Evolutionary conservation across 2,329 filamentous ascomycete genomes (phyloP).

Genomic region (Aspergillus transmontanensis): DNA sequence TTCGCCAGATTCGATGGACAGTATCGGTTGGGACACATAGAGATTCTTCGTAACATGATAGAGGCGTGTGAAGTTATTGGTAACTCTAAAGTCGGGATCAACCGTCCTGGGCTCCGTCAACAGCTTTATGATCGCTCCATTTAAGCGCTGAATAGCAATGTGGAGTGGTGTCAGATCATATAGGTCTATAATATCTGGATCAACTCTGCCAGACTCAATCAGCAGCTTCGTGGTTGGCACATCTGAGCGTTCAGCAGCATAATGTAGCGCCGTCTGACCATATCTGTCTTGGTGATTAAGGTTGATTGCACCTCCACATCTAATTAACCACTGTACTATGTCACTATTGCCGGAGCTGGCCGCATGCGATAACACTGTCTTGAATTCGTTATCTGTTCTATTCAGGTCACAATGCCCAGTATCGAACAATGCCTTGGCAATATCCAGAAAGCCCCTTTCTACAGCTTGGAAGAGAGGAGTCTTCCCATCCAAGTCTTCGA

Average conservation of each 20-base stretch:
- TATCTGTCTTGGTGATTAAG: not conserved
- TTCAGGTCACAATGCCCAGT: not conserved
- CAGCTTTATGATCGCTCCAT: not conserved
- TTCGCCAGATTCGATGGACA: not conserved
- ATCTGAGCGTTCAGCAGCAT: not conserved
- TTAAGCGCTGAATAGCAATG: not conserved
- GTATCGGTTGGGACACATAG: not conserved
- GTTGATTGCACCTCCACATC: not conserved
- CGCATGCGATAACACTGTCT: not conserved
- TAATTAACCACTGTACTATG: not conserved
- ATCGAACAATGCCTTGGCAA: not conserved
- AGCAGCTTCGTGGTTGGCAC: not conserved
- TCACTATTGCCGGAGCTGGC: not conserved
- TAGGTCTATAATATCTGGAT: not conserved
- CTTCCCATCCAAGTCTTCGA: not conserved
- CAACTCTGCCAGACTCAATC: not conserved
- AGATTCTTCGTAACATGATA: not conserved
- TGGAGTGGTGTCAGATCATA: not conserved
- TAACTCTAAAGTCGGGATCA: not conserved
- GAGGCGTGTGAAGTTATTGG: not conserved
- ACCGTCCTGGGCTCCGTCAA: not conserved
- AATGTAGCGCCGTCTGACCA: not conserved
- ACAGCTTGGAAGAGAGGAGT: not conserved
- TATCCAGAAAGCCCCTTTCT: not conserved
- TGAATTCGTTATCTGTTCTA: not conserved